phyloP scores from a whole-genome alignment of 768 basidiomycete species.

The Trametes sanguinea region DNA sequence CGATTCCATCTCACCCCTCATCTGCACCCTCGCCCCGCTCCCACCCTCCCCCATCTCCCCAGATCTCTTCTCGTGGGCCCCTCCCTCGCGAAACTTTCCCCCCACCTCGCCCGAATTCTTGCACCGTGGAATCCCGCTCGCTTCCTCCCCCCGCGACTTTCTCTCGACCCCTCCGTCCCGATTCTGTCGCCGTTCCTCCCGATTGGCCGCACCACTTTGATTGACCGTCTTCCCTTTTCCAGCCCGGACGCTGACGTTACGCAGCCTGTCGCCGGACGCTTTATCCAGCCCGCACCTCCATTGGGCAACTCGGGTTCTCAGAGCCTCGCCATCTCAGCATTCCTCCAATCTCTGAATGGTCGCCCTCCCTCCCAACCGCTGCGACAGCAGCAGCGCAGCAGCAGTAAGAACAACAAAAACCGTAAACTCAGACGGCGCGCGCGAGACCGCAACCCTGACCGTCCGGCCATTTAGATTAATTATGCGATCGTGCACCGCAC shows the following conservation, averaged over 20 bases:
- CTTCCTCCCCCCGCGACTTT: constrained; percentile 34
- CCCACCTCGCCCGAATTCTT: constrained; percentile 18
- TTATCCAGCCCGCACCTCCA: background rate
- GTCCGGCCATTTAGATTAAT: constrained; percentile 17
- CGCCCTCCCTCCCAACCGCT: constrained; percentile 8
- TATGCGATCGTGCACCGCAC: constrained; percentile 2
- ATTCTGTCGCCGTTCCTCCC: constrained; percentile 43
- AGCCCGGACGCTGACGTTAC: constrained; percentile 30
- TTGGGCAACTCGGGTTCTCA: constrained; percentile 23
- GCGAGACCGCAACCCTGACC: background rate
- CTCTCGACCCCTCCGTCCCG: constrained; percentile 45
- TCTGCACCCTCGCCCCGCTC: constrained; percentile 14
- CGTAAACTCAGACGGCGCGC: too few relatives aligned
- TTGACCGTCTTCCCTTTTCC: constrained; percentile 20
- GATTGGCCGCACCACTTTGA: constrained; percentile 44
- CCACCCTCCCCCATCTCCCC: constrained; percentile 20
- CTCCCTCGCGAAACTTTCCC: constrained; percentile 15
- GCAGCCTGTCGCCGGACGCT: constrained; percentile 47
- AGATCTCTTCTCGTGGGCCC: constrained; percentile 19
- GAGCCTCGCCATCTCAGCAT: constrained; percentile 8
- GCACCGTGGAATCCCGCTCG: constrained; percentile 22
- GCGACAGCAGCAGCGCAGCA: constrained; percentile 1
- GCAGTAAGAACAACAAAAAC: background rate
- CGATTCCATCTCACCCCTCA: constrained; percentile 31
- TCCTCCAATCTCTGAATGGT: constrained; percentile 8